Base-by-base conservation (phyloP, 2,329 filamentous ascomycete species). In the Verticillium nubilum region DNA sequence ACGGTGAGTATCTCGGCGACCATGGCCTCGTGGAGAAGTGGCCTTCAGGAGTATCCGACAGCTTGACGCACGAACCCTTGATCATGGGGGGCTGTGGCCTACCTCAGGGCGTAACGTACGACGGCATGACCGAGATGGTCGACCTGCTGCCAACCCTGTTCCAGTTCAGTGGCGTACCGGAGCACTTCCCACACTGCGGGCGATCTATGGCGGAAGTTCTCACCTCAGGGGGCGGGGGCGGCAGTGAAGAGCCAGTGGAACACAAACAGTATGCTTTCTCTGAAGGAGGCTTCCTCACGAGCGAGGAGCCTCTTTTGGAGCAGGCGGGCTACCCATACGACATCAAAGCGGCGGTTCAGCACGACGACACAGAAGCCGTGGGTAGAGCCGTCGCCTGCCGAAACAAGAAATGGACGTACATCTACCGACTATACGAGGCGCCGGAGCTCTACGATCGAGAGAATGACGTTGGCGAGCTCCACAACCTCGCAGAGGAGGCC, bases 11-110 rank as follows among this genome's bases (percentile, higher is more conserved):
- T 56, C 71, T 81, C 0, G 78, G 77, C 13, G 77, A 80, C 57
- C 70, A 79, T 57, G 77, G 77, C 0, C 65, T 80, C 13, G 76
- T 81, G 25, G 78, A 81, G 64, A 80, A 80, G 59, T 80, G 78
- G 77, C 77, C 76, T 0, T 77, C 74, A 0, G 77, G 73, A 2
- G 63, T 79, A 0, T 77, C 73, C 0, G 74, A 79, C 31, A 69
- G 70, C 1, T 69, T 80, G 1, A 69, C 74, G 0, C 75, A 75
- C 17, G 75, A 79, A 56, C 78, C 77, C 0, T 67, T 80, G 0
- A 74, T 80, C 25, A 69, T 80, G 17, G 77, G 70, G 1, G 76
- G 77, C 0, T 75, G 67, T 0, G 76, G 76, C 0, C 59, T 80
- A 0, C 75, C 75, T 1, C 57, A 67, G 6, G 73, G 73, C 5